Percentiles rank a stretch among this genome's conserved stretches.
Conservation (phyloP, 345 rosid genomes). For the Bruguiera parviflora region DNA sequence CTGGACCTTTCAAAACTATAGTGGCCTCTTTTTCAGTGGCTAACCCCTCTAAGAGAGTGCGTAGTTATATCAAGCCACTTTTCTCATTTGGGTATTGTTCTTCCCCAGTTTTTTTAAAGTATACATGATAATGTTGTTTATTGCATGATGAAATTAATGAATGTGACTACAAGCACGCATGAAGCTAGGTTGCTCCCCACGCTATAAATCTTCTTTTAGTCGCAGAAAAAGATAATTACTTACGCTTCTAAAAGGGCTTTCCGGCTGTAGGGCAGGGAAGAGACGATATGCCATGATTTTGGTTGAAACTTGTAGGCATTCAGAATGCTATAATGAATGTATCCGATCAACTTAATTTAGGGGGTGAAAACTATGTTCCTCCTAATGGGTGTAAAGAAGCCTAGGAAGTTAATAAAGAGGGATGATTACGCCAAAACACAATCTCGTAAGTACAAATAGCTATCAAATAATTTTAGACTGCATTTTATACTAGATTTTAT, state of each 20-base stretch:
- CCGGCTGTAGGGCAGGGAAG: constrained; percentile 5
- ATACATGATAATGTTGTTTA: constrained; percentile 17
- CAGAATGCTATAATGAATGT: neutral
- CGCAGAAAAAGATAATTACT: neutral
- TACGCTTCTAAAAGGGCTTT: constrained; percentile 13
- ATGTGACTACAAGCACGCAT: constrained; percentile 16
- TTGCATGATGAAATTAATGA: constrained; percentile 14
- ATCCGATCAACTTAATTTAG: no score
- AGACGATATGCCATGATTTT: neutral
- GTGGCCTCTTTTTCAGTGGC: constrained; percentile 8
- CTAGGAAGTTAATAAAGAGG: no score
- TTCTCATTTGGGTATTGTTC: neutral
- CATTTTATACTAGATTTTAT: no score
- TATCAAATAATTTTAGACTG: no score
- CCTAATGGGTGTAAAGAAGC: no score
- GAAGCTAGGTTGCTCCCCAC: constrained; percentile 14
- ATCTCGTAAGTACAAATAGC: no score
- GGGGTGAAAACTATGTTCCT: no score
- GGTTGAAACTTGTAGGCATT: neutral
- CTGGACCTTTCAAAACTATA: no score
- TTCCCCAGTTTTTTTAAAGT: constrained; percentile 6
- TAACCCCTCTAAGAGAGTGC: neutral
- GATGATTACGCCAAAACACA: no score
- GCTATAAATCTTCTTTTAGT: constrained; percentile 13
- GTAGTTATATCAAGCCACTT: neutral